phyloP scores from a whole-genome alignment of 2,329 filamentous ascomycete species.

The Penicillium sp. region DNA sequence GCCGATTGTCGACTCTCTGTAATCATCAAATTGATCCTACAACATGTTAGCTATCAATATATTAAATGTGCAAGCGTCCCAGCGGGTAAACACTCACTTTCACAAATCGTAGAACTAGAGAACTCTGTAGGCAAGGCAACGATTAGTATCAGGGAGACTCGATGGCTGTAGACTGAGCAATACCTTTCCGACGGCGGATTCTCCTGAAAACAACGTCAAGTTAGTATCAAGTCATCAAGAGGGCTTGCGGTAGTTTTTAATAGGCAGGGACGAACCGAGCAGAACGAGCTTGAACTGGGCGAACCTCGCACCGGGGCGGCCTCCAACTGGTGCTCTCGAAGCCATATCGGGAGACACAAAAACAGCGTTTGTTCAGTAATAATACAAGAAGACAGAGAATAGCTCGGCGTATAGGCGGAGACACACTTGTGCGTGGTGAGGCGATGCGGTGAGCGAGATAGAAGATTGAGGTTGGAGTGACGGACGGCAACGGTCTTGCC shows the following conservation, averaged over 20 bases:
- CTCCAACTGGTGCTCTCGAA: constrained; percentile 72
- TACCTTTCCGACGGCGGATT: constrained; percentile 98
- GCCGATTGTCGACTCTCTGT: constrained; percentile 96
- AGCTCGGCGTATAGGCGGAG: neutral
- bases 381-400: neutral
- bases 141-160: constrained; percentile 2
- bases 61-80: neutral
- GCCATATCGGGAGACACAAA: constrained; percentile 61
- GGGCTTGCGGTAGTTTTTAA: neutral
- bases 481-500: constrained; percentile 1
- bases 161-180: neutral
- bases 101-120: constrained; percentile 94
- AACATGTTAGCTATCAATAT: constrained; percentile 12
- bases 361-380: constrained; percentile 15
- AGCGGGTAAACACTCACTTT: constrained; percentile 61
- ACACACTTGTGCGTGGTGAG: neutral
- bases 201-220: constrained; percentile 56
- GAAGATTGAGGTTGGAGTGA: constrained; percentile 2
- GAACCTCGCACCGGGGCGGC: constrained; percentile 70
- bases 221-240: constrained; percentile 10
- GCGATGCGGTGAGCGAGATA: neutral
- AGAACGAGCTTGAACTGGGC: constrained; percentile 99
- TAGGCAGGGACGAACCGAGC: constrained; percentile 64
- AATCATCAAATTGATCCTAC: constrained; percentile 98
- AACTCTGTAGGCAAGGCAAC: constrained; percentile 61